phyloP scores from a whole-genome alignment of 345 rosid species.

The Pistacia vera region DNA sequence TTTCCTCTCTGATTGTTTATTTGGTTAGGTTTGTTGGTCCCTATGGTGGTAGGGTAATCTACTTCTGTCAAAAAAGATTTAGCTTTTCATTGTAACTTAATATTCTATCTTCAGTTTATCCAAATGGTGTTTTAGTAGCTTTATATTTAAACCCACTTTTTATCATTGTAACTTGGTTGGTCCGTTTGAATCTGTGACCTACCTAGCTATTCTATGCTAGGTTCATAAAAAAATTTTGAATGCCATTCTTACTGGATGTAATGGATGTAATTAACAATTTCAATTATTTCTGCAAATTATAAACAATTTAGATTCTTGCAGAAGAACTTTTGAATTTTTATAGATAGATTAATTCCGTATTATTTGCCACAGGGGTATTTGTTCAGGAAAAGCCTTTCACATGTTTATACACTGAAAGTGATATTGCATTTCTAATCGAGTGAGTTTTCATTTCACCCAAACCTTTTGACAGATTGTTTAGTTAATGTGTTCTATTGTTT shows the following conservation, averaged over 20 bases:
- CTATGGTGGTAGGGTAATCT: background rate
- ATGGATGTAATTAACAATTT: background rate
- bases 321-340: background rate
- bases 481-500: background rate
- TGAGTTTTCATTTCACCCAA: conserved; percentile 39
- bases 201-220: background rate
- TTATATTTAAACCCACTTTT: background rate
- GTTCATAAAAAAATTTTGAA: background rate
- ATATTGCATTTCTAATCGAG: conserved; percentile 78
- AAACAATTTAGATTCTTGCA: background rate
- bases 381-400: conserved; percentile 82
- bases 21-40: background rate
- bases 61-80: background rate
- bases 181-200: background rate
- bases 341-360: conserved; percentile 7
- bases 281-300: background rate
- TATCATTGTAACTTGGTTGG: background rate
- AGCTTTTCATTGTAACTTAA: background rate
- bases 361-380: conserved; percentile 63
- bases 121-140: background rate
- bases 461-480: background rate
- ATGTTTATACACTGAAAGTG: conserved; percentile 71
- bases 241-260: background rate
- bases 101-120: background rate
- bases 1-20: background rate